These are phyloP conservation scores for Giardia duodenalis DNA, from an alignment of 208 protist genomes.

Conservation along the genomic window DNA sequence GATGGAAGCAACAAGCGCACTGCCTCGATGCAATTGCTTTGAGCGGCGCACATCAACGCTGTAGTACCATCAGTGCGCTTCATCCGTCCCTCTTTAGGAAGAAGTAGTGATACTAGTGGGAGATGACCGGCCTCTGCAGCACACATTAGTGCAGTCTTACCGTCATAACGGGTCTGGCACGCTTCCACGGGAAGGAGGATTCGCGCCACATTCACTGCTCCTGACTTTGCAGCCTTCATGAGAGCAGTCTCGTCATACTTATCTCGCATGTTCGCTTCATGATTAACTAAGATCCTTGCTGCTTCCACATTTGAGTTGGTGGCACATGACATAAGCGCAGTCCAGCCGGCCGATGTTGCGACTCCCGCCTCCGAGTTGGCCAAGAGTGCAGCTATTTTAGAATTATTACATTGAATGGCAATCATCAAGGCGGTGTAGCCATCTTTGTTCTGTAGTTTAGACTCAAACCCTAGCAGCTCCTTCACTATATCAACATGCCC, in stretches of 20 bases:
- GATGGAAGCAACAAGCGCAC: not conserved
- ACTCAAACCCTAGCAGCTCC: not conserved
- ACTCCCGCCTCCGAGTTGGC: not conserved
- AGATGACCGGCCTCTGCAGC: not conserved
- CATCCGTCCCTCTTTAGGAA: not conserved
- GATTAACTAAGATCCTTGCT: not conserved
- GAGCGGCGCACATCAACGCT: not conserved
- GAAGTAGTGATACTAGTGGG: not conserved
- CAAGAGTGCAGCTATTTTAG: not conserved
- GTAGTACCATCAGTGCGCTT: not conserved
- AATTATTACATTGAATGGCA: not conserved
- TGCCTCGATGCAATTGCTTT: not conserved
- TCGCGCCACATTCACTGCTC: not conserved
- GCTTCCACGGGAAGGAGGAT: not conserved
- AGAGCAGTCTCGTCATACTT: not conserved
- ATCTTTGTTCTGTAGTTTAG: not conserved
- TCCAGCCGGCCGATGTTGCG: not conserved
- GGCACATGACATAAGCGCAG: not conserved
- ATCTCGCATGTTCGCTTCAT: not conserved
- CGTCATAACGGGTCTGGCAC: not conserved
- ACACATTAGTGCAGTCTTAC: not conserved
- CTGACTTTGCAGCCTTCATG: not conserved
- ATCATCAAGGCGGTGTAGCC: not conserved
- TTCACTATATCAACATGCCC: not conserved
- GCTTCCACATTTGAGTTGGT: not conserved